Evolutionary conservation across 2,329 filamentous ascomycete species (phyloP).

Genomic region (Cryoendolithus antarcticus): DNA sequence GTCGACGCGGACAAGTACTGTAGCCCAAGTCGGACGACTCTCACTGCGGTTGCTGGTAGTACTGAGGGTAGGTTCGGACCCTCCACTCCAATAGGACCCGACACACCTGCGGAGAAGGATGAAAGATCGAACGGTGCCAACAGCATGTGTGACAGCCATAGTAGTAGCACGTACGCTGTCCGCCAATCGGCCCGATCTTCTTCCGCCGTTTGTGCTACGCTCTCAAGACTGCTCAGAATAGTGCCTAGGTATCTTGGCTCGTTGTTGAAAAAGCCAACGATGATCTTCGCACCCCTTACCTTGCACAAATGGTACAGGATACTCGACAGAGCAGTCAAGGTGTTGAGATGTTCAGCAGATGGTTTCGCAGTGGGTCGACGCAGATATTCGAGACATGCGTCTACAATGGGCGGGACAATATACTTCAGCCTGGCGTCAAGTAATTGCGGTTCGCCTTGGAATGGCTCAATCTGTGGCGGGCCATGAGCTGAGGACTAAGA

Average conservation of each 20-base stretch:
- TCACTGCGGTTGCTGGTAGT: constrained; percentile 57
- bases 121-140: constrained; percentile 77
- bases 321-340: constrained; percentile 61
- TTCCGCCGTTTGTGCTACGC: constrained; percentile 6
- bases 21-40: constrained; percentile 59
- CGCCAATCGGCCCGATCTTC: constrained; percentile 48
- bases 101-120: constrained; percentile 52
- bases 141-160: constrained; percentile 55
- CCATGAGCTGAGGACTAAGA: constrained; percentile 9
- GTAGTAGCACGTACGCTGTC: constrained; percentile 71
- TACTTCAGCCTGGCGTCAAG: constrained; percentile 70
- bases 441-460: constrained; percentile 90
- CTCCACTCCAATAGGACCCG: too few relatives aligned
- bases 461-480: constrained; percentile 56
- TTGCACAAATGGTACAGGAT: constrained; percentile 89
- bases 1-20: constrained; percentile 62
- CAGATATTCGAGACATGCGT: constrained; percentile 61
- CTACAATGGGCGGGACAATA: constrained; percentile 62
- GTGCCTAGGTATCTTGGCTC: constrained; percentile 77
- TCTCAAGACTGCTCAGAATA: constrained; percentile 44
- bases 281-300: constrained; percentile 82
- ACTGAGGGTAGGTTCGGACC: constrained; percentile 37
- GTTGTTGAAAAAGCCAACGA: constrained; percentile 81
- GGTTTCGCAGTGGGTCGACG: constrained; percentile 14
- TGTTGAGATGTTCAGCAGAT: constrained; percentile 20